Base-by-base conservation (phyloP, 177 flowering plant genomes). In the Vitis hybrid region DNA sequence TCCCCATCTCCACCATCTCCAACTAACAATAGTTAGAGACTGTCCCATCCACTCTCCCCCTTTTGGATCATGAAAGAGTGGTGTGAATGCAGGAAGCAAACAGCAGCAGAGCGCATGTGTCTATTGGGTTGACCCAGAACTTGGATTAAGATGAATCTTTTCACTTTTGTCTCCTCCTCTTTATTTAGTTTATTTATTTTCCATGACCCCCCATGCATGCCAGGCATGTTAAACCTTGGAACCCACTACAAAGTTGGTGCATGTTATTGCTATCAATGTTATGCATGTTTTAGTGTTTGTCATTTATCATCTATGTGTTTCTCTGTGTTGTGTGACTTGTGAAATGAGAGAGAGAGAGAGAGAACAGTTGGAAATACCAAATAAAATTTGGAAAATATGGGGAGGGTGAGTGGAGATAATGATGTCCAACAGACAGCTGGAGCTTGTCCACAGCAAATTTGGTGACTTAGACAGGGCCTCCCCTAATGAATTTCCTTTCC, bases 21-120 rank as follows among this genome's bases (percentile, higher is more conserved):
- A 55, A 70, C 79, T 50, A 61, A 53, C 61, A 56, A 67, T 68
- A 66, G 63, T 63, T 67, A 53, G 45, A 65, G 68, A 53, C 67
- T 39, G 55, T 31, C 60, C n/a, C 9, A 55, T 55, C 51, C 19
- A 67, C 45, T 33, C 45, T 5, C 53, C 26, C 8, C 60, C 51
- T 53, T 62, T 48, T 33, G 45, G 26, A 58, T 26, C 53, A 13
- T 65, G 64, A 62, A 68, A 55, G 18, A 60, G 62, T 75, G 69
- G 62, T 19, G 56, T 16, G 59, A 64, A 52, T 52, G 50, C 53
- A 66, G 49, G 7, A 3, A 49, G 31, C 57, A 16, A 60, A 33
- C 53, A 19, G 10, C 6, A 10, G 62, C 31, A 53, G 45, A 33
- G 45, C 7, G n/a, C 51, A 57, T 39, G 33, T 57, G 29, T 18